A percentile compares a stretch with the other conserved stretches of the same genome.
phyloP scores from a whole-genome alignment of 1,284 basidiomycete genomes.

The Cryptococcus sp. region DNA sequence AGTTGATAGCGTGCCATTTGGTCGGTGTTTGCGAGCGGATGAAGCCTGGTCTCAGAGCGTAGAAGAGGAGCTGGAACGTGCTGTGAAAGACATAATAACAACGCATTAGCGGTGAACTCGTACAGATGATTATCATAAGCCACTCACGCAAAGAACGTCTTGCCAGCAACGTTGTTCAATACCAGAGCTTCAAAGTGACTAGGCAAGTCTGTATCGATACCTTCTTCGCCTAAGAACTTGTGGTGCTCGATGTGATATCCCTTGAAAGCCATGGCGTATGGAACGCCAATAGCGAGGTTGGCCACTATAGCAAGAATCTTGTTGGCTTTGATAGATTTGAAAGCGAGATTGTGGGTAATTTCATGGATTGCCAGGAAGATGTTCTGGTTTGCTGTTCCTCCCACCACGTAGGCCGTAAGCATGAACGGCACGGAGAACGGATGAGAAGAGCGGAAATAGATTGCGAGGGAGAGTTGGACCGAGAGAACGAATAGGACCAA shows the following conservation, averaged over 20 bases:
- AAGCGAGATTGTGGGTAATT: constrained; percentile 97
- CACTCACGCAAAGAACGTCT: constrained; percentile 92
- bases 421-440: constrained; percentile 74
- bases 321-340: constrained; percentile 79
- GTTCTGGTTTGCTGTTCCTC: constrained; percentile 96
- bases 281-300: constrained; percentile 90
- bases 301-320: constrained; percentile 85
- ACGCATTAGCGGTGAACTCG: too few relatives aligned
- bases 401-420: constrained; percentile 77
- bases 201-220: constrained; percentile 89
- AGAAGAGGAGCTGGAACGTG: constrained; percentile 97
- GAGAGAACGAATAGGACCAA: constrained; percentile 76
- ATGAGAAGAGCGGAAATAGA: constrained; percentile 65
- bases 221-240: constrained; percentile 93
- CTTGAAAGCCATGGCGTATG: constrained; percentile 96
- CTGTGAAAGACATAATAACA: constrained; percentile 53
- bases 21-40: constrained; percentile 81
- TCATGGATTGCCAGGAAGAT: constrained; percentile 97
- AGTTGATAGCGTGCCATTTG: constrained; percentile 79
- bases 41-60: constrained; percentile 94
- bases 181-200: constrained; percentile 79
- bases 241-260: constrained; percentile 96
- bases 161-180: constrained; percentile 93
- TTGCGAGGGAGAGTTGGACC: constrained; percentile 71
- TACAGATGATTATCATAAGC: too few relatives aligned